phyloP scores from a whole-genome alignment of 495 filamentous ascomycete species.

The Glutinoglossum americanum region DNA sequence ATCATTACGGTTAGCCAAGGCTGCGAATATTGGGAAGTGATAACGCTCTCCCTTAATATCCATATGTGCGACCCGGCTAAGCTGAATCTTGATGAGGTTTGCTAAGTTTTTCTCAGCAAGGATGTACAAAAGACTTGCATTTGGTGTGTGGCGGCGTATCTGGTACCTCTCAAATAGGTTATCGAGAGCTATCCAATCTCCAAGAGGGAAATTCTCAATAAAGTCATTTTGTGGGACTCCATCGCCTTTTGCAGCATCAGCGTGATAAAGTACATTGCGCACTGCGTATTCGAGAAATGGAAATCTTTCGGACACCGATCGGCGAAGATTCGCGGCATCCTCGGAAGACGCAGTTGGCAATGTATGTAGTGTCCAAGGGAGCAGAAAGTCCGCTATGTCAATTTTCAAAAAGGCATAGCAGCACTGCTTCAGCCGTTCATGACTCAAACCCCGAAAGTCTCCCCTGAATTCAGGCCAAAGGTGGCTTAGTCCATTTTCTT shows the following conservation, averaged over 20 bases:
- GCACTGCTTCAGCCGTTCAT: constrained; percentile 19
- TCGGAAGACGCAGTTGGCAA: constrained; percentile 10
- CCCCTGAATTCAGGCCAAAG: constrained; percentile 8
- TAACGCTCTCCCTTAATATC: constrained; percentile 19
- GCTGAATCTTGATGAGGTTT: constrained; percentile 18
- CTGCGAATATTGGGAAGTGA: constrained; percentile 24
- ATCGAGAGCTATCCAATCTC: constrained; percentile 18
- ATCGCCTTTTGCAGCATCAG: constrained; percentile 17
- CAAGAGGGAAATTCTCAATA: constrained; percentile 15
- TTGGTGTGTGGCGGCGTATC: constrained; percentile 14
- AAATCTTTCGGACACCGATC: constrained; percentile 12
- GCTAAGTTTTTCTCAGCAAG: constrained; percentile 21
- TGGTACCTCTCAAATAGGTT: constrained; percentile 19
- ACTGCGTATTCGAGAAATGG: constrained; percentile 27
- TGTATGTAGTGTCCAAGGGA: constrained; percentile 2
- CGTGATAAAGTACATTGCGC: constrained; percentile 23
- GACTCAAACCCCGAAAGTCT: constrained; percentile 13
- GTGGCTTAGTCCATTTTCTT: constrained; percentile 14
- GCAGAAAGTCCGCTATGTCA: constrained; percentile 7
- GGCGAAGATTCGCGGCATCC: no score
- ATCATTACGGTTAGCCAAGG: constrained; percentile 14
- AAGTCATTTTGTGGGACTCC: constrained; percentile 19
- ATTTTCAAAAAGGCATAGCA: constrained; percentile 13
- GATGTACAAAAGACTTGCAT: constrained; percentile 24
- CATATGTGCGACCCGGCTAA: constrained; percentile 10